Conservation (phyloP, 257 asterid genomes). For the Fraxinus quadrangulata region DNA sequence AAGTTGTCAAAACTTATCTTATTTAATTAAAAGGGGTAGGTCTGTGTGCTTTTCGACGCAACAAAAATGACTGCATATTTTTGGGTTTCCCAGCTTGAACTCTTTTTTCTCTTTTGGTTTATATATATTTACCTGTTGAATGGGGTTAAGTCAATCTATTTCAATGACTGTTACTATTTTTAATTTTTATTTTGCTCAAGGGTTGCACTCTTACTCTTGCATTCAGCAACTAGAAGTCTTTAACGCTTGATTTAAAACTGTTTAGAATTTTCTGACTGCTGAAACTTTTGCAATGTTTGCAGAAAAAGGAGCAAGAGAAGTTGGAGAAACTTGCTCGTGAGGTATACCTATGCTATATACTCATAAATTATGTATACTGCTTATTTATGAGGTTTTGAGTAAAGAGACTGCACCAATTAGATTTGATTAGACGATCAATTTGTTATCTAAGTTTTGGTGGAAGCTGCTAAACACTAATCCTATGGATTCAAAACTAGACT, state of each 20-base stretch:
- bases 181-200: no score
- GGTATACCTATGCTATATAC: conserved; percentile 44
- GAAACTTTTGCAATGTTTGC: conserved; percentile 29
- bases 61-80: background rate
- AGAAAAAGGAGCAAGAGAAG: conserved; percentile 86
- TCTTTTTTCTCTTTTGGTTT: background rate
- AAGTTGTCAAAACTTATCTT: background rate
- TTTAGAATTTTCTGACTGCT: conserved; percentile 18
- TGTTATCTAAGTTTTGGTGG: background rate
- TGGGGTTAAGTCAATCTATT: no score
- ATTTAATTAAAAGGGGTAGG: no score
- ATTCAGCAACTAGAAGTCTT: no score
- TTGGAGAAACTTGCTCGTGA: conserved; percentile 86
- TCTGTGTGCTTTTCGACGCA: background rate
- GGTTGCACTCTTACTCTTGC: background rate
- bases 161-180: no score
- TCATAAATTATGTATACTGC: background rate
- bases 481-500: conserved; percentile 12
- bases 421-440: background rate
- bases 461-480: background rate
- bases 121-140: no score
- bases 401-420: background rate
- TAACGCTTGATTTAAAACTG: background rate
- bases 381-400: background rate
- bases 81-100: background rate